Base-by-base conservation (phyloP, 352 stramenopile genomes). In the Peronosclerospora sorghi region DNA sequence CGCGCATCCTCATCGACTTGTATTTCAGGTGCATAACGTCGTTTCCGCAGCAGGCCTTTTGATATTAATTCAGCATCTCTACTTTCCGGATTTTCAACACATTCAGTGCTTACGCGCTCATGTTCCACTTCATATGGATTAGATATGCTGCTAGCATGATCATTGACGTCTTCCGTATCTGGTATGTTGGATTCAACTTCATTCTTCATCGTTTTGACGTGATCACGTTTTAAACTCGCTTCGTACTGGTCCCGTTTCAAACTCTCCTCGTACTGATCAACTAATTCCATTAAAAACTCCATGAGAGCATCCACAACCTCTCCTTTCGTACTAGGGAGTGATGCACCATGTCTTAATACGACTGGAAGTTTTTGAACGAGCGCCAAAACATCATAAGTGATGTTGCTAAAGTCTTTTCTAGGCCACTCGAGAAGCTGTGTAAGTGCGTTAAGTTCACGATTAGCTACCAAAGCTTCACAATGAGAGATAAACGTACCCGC, bases 251-350 rank as follows among this genome's bases (percentile, higher is more conserved):
- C 32, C 21, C 21, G 51, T n/a, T 41, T 48, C 32, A 60, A 21
- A 15, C 45, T 67, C 18, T 68, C 56, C 5, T 71, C 52, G 9
- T 62, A 59, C 24, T 69, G 53, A 12, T 55, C 28, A 12, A 68
- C 44, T 29, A 80, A 29, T 26, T 61, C 35, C 8, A 65, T 64
- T 24, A 77, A 35, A 29, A 83, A 75, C 7, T 42, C 40, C 52
- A 83, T 61, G 2, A 77, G 47, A 13, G 45, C 51, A 20, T 83
- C 51, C 9, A 56, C 57, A n/a, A 55, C 54, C 20, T 77, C 67
- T 9, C 57, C 54, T 47, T 63, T 64, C 3, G 54, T 68, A 14
- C 60, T 54, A 7, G 49, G 32, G 13, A 59, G 30, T 19, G 41
- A 57, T 38, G 51, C 49, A 20, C 49, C 52, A 20, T 50, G 66